Evolutionary conservation across 148 eudicot species (phyloP).

Genomic region (Mesembryanthemum crystallinum): DNA sequence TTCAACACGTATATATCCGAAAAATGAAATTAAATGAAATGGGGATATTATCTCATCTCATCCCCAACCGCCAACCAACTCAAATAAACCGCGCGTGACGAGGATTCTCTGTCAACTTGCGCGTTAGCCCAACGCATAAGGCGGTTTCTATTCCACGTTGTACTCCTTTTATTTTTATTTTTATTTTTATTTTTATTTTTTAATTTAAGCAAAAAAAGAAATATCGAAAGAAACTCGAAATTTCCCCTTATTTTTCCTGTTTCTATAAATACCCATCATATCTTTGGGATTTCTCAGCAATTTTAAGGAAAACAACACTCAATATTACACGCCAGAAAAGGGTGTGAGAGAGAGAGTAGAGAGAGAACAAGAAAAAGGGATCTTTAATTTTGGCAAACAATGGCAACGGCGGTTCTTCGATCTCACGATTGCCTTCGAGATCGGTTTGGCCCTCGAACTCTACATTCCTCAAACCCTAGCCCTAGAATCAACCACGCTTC

Average conservation of each 20-base stretch:
- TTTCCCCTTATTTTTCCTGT: neutral
- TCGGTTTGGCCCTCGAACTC: slow-evolving; percentile 1
- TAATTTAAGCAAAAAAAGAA: neutral
- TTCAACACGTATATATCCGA: no score
- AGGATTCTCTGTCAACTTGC: neutral
- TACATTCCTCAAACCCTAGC: slow-evolving; percentile 6
- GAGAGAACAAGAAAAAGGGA: neutral
- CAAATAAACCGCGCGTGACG: neutral
- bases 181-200: no score
- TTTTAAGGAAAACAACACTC: neutral
- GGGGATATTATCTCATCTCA: no score
- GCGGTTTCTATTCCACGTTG: slow-evolving; percentile 7
- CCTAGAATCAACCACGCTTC: slow-evolving; percentile 8
- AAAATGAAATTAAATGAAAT: no score
- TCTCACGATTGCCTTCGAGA: slow-evolving; percentile 30
- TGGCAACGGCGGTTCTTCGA: slow-evolving; percentile 42
- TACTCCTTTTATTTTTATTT: neutral
- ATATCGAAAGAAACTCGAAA: neutral
- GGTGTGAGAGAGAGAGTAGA: neutral
- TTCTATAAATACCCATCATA: neutral
- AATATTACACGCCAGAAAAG: neutral
- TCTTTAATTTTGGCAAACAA: slow-evolving; percentile 11
- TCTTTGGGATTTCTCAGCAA: neutral
- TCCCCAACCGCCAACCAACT: no score
- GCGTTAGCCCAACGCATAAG: neutral